Base-by-base conservation (phyloP, 352 stramenopile genomes). In the Pilasporangium apinafurcum region DNA sequence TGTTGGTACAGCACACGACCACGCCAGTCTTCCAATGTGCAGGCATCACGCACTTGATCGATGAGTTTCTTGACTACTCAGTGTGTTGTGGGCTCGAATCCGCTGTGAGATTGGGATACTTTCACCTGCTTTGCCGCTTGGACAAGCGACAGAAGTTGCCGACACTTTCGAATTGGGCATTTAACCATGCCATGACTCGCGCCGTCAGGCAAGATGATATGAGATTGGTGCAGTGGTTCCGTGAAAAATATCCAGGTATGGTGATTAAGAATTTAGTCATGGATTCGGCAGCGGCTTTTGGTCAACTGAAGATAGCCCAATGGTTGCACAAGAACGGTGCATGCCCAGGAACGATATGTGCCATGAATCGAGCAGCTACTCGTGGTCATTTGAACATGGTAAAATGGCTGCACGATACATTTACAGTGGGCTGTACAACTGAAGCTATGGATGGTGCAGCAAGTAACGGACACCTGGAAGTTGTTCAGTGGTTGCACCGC, bases 201-300 rank as follows among this genome's bases (percentile, higher is more conserved):
- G n/a, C n/a, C n/a, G n/a, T n/a, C n/a, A n/a, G n/a, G n/a, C n/a
- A n/a, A n/a, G n/a, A n/a, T n/a, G n/a, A n/a, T n/a, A n/a, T n/a
- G n/a, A n/a, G n/a, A n/a, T n/a, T 45, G 17, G 38, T 45, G n/a
- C 22, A 45, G 24, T 45, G 38, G 38, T 28, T 45, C 10, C 38
- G 35, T n/a, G 38, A 45, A 26, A 45, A 45, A n/a, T 28, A 28
- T 7, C 25, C 22, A 8, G 38, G 35, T 9, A 28, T n/a, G 38
- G 4, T 45, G 38, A 25, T 47, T 31, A 6, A 47, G 28, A 5
- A n/a, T n/a, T 36, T 18, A 26, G 40, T 31, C 3, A 29, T 47
- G 40, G 27, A 47, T 26, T 36, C 40, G 17, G 40, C 40, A 3
- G 40, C 40, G 40, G 31, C 40, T 6, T 37, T 37, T 26, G 40